phyloP scores from a whole-genome alignment of 805 yeast genomes.

The Candida pseudoglaebosa region DNA sequence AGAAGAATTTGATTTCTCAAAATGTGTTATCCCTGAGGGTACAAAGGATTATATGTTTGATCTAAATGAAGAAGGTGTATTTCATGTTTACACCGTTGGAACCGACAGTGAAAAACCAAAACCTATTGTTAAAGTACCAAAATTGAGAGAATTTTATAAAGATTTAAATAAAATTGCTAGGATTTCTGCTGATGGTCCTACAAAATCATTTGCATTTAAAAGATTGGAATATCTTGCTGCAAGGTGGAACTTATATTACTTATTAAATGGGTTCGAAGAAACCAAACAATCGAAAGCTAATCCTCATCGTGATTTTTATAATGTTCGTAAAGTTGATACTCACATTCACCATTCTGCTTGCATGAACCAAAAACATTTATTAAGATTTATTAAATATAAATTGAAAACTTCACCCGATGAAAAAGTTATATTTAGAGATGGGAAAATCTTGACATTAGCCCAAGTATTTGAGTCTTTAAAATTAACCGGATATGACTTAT shows the following conservation, averaged over 20 bases:
- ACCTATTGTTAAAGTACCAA: constrained; percentile 62
- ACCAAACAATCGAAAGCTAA: constrained; percentile 83
- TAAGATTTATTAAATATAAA: constrained; percentile 92
- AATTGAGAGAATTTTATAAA: constrained; percentile 76
- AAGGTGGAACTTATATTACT: constrained; percentile 86
- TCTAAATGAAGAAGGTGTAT: constrained; percentile 64
- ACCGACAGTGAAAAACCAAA: constrained; percentile 16
- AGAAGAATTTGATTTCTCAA: constrained; percentile 55
- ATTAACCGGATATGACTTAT: constrained; percentile 88
- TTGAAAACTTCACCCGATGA: constrained; percentile 83
- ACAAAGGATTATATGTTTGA: constrained; percentile 39
- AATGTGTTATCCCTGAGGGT: constrained; percentile 51
- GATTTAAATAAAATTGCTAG: constrained; percentile 74
- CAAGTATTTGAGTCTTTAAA: constrained; percentile 90
- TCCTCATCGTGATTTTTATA: constrained; percentile 96
- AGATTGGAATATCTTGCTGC: constrained; percentile 93
- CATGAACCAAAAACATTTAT: constrained; percentile 96
- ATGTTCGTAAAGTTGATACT: constrained; percentile 94
- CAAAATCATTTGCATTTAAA: constrained; percentile 92
- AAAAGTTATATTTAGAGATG: constrained; percentile 91
- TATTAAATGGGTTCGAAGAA: constrained; percentile 91
- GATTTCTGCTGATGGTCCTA: constrained; percentile 90
- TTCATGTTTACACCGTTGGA: constrained; percentile 48
- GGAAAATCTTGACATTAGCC: constrained; percentile 75
- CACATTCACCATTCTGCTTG: constrained; percentile 99